These are phyloP conservation scores for Aphanomyces stellatus DNA, from an alignment of 352 stramenopile species.

Conservation along the genomic window DNA sequence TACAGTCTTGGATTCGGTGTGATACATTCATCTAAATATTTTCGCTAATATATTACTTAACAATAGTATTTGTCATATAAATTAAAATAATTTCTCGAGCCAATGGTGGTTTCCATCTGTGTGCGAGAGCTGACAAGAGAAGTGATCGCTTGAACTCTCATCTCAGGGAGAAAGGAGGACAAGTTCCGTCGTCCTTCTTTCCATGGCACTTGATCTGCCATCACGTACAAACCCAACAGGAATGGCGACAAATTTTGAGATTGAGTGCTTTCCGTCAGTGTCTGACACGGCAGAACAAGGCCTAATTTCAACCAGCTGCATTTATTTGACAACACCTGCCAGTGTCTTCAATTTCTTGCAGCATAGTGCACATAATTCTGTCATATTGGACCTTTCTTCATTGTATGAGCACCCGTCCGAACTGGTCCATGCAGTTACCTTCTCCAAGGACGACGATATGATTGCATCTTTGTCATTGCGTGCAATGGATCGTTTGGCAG, in stretches of 20 bases:
- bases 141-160: too few relatives aligned
- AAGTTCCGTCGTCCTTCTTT: too few relatives aligned
- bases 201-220: too few relatives aligned
- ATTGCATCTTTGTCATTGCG: not conserved
- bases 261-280: too few relatives aligned
- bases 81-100: not conserved
- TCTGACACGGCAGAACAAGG: too few relatives aligned
- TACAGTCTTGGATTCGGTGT: not conserved
- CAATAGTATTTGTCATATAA: not conserved
- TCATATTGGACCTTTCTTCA: not conserved
- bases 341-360: constrained; percentile 14
- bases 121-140: too few relatives aligned
- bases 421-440: not conserved
- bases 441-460: not conserved
- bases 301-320: too few relatives aligned
- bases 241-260: too few relatives aligned
- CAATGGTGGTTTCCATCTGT: too few relatives aligned
- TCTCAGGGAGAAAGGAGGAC: too few relatives aligned
- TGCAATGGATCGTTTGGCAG: not conserved
- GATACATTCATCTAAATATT: too few relatives aligned
- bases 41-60: not conserved
- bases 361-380: not conserved
- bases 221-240: too few relatives aligned
- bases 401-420: not conserved
- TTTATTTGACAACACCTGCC: not conserved